A percentile compares a stretch with the other conserved stretches of the same genome.
These are phyloP conservation scores for Theobroma cacao DNA, from an alignment of 345 rosid species.

Conservation along the genomic window DNA sequence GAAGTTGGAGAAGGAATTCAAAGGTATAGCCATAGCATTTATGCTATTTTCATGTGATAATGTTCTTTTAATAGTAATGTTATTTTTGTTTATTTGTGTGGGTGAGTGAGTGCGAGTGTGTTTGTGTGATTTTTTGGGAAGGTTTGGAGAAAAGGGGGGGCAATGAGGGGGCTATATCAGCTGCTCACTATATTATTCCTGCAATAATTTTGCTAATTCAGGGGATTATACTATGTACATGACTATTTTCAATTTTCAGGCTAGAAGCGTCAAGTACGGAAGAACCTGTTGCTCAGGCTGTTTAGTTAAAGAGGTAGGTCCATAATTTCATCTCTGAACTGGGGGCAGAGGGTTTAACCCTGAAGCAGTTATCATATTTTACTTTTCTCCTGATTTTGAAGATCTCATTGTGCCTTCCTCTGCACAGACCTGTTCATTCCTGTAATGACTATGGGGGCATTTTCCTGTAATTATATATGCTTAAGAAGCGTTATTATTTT, in stretches of 20 bases:
- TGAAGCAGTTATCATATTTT: neutral
- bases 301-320: conserved; percentile 22
- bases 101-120: too few relatives aligned
- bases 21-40: conserved; percentile 43
- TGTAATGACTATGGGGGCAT: neutral
- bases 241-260: conserved; percentile 33
- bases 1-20: conserved; percentile 97
- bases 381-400: neutral
- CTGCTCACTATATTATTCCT: neutral
- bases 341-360: neutral
- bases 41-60: neutral
- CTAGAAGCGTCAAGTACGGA: conserved; percentile 32
- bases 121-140: neutral
- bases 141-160: neutral
- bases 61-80: neutral
- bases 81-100: neutral
- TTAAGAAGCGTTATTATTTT: neutral
- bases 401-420: neutral
- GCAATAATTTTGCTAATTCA: neutral
- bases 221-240: neutral
- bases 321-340: neutral
- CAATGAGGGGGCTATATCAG: neutral
- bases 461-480: neutral
- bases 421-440: neutral
- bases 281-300: conserved; percentile 60